Base-by-base conservation (phyloP, 2,329 filamentous ascomycete species). In the Aureobasidium sp. region DNA sequence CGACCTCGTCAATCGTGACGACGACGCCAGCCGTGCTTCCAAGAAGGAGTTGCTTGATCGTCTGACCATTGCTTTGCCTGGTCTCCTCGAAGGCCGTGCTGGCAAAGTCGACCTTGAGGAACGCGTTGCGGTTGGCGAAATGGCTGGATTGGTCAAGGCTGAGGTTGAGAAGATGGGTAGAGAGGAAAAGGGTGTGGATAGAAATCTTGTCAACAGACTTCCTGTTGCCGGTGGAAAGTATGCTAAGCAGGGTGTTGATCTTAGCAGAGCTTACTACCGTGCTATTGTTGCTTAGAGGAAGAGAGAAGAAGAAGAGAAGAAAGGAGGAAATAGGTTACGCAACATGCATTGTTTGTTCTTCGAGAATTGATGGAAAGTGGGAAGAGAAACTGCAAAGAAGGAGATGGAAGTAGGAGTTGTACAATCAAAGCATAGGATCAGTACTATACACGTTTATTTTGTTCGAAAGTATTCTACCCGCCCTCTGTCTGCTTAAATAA, bases 1-100 rank as follows among this genome's bases (percentile, higher is more conserved):
- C 25, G 77, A 81, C 70, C 66, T 78, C 40, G 73, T 73, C 11
- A 69, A 71, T 38, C 54, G 55, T 53, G 72, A 72, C 31, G 66
- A 71, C 25, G 71, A 75, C 29, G 50, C 64, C 16, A 62, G 66
- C 23, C 68, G 65, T 15, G 67, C 66, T 13, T 53, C 70, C 33
- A 72, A 72, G n/a, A 65, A 71, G 18, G 70, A 66, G n/a, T 62
- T 69, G 16, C 65, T 71, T 33, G 68, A 72, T 48, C 67, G 72
- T 45, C 42, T 69, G 51, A 27, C 53, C 31, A 42, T 27, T 9
- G 43, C 59, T 23, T 25, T 69, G 48, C 68, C 68, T 3, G 56
- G 64, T 18, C 55, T 69, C 36, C 61, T 65, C 18, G 60, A 50
- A 38, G 64, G 54, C 16, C 47, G 58, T 13, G 51, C 54, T 25